These are phyloP conservation scores for Lentinula boryana DNA, from an alignment of 768 basidiomycete genomes.

Conservation along the genomic window DNA sequence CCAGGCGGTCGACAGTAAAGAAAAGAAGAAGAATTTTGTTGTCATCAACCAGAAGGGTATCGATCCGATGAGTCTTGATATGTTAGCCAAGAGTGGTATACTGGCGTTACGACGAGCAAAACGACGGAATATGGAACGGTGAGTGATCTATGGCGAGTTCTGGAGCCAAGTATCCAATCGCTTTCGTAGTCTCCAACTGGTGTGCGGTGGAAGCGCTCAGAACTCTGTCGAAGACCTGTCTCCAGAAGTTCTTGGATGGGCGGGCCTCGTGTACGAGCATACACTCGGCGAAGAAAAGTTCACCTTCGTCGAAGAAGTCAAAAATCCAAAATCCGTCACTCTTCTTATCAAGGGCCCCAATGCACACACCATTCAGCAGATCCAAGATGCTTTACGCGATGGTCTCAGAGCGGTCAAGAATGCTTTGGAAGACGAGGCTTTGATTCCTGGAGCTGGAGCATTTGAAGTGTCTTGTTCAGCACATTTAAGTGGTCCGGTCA, in stretches of 20 bases:
- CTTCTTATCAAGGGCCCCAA: slow-evolving; percentile 98
- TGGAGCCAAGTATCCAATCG: background rate
- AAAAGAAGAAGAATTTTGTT: slow-evolving; percentile 85
- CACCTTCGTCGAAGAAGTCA: slow-evolving; percentile 97
- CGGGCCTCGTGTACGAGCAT: slow-evolving; percentile 97
- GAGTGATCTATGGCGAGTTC: slow-evolving; percentile 14
- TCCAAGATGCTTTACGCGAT: slow-evolving; percentile 97
- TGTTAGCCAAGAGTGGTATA: slow-evolving; percentile 95
- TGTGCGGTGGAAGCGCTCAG: slow-evolving; percentile 92
- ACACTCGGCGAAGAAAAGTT: slow-evolving; percentile 98
- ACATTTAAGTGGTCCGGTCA: slow-evolving; percentile 72
- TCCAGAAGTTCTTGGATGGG: slow-evolving; percentile 91
- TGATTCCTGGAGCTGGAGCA: slow-evolving; percentile 96
- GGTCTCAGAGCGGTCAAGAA: slow-evolving; percentile 97
- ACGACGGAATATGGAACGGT: slow-evolving; percentile 99
- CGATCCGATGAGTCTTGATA: slow-evolving; percentile 93
- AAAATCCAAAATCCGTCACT: slow-evolving; percentile 91
- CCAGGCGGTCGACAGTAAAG: slow-evolving; percentile 76
- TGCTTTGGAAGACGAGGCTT: slow-evolving; percentile 80
- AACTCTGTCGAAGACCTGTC: slow-evolving; percentile 97
- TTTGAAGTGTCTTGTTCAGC: slow-evolving; percentile 92
- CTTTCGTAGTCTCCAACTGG: slow-evolving; percentile 70
- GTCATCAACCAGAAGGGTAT: slow-evolving; percentile 99
- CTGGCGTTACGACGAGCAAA: slow-evolving; percentile 92
- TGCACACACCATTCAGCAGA: slow-evolving; percentile 91